A percentile compares a stretch with the other conserved stretches of the same genome.
Evolutionary conservation across 2,329 filamentous ascomycete genomes (phyloP).

Genomic region (Trichophaea hybrida): DNA sequence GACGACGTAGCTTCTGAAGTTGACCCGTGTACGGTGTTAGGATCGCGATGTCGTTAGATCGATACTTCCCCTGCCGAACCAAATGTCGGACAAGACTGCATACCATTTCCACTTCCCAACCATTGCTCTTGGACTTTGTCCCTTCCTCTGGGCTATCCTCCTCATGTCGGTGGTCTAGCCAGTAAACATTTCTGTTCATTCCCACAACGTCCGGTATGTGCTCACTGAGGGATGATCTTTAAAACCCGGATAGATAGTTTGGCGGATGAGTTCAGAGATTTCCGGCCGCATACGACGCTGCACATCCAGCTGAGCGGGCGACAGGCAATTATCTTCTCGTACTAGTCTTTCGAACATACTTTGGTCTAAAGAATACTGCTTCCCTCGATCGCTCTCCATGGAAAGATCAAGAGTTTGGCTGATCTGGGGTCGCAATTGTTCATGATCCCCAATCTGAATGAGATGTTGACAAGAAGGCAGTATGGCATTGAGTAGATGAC

Average conservation of each 20-base stretch:
- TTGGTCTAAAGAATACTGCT: conserved; percentile 41
- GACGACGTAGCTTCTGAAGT: conserved; percentile 27
- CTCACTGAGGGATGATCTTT: conserved; percentile 37
- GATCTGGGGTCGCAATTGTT: conserved; percentile 46
- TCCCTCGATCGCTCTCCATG: conserved; percentile 38
- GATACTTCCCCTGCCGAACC: conserved; percentile 34
- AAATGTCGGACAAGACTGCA: conserved; percentile 34
- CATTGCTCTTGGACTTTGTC: conserved; percentile 23
- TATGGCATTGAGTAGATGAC: conserved; percentile 45
- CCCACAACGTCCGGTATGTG: conserved; percentile 38
- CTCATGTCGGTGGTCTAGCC: conserved; percentile 43
- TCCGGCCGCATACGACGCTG: conserved; percentile 58
- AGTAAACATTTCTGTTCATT: conserved; percentile 42
- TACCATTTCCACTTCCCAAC: conserved; percentile 25
- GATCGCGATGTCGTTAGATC: conserved; percentile 35
- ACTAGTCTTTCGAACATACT: conserved; percentile 48
- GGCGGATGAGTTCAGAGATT: conserved; percentile 45
- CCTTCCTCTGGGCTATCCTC: conserved; percentile 32
- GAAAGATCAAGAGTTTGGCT: conserved; percentile 40
- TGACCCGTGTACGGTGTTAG: conserved; percentile 30
- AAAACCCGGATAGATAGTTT: conserved; percentile 48
- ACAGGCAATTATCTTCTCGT: conserved; percentile 7
- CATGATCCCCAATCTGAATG: conserved; percentile 49
- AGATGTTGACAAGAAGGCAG: conserved; percentile 46
- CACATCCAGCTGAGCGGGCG: conserved; percentile 35